Evolutionary conservation across 2,329 filamentous ascomycete genomes (phyloP).

Genomic region (Colletotrichum sp.): DNA sequence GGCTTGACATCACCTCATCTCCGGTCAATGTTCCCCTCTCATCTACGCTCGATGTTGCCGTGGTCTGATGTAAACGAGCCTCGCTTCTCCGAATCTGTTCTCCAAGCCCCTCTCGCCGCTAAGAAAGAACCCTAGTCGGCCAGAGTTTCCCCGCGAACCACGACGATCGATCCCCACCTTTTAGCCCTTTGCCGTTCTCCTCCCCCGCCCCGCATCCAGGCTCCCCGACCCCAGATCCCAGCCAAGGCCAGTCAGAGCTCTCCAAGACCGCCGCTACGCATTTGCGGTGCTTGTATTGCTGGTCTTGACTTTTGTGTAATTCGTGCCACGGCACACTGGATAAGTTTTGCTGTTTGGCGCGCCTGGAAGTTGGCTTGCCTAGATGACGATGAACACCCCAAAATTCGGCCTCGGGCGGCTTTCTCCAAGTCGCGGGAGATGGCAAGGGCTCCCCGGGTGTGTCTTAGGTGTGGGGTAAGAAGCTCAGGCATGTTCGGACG

Average conservation of each 20-base stretch:
- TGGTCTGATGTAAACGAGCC: not conserved
- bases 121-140: not conserved
- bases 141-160: constrained; percentile 21
- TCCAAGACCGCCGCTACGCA: constrained; percentile 13
- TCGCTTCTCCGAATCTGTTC: not conserved
- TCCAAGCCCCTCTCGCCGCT: not conserved
- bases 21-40: not conserved
- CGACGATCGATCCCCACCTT: not conserved
- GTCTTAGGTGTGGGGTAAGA: not conserved
- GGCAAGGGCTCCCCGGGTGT: not conserved
- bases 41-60: not conserved
- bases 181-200: not conserved
- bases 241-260: not conserved
- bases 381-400: not conserved
- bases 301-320: not conserved
- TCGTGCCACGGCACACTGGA: not conserved
- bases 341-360: not conserved
- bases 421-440: not conserved
- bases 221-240: not conserved
- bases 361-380: not conserved
- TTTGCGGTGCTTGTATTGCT: not conserved
- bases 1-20: not conserved
- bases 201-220: not conserved
- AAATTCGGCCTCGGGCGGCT: not conserved
- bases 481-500: not conserved